These are phyloP conservation scores for Syncephalastrum sp. DNA, from an alignment of 371 early-diverging fungal genomes.

Conservation along the genomic window DNA sequence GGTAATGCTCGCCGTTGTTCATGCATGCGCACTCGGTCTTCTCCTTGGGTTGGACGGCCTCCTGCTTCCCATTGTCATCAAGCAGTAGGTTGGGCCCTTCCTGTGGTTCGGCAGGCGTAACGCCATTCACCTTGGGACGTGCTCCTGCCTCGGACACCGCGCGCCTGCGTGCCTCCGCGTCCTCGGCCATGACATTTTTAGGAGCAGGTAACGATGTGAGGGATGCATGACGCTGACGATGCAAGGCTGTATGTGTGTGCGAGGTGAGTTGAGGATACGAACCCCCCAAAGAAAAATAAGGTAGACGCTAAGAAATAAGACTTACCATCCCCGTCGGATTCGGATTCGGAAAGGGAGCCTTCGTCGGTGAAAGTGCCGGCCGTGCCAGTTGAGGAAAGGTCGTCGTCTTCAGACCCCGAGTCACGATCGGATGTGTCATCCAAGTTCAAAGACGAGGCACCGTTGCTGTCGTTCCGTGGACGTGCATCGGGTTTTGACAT, in stretches of 20 bases:
- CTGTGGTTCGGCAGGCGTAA: conserved; percentile 1
- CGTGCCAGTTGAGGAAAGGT: background rate
- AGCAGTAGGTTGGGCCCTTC: background rate
- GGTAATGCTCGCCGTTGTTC: conserved; percentile 46
- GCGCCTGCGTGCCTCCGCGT: conserved; percentile 18
- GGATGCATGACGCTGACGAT: conserved; percentile 15
- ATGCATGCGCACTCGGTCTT: conserved; percentile 51
- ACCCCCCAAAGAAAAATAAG: background rate
- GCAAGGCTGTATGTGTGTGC: too few species aligned
- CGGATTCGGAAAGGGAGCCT: background rate
- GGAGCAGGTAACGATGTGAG: conserved; percentile 21
- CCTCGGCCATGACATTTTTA: conserved; percentile 7
- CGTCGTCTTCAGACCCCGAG: conserved; percentile 1
- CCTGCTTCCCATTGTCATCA: conserved; percentile 1
- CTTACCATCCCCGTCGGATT: background rate
- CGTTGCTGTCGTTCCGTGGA: conserved; percentile 3
- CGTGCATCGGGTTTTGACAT: conserved; percentile 8
- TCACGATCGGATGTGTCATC: background rate
- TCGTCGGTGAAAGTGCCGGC: background rate
- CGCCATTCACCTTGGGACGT: conserved; percentile 19
- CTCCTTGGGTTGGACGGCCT: conserved; percentile 19
- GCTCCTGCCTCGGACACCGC: conserved; percentile 32
- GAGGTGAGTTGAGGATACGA: background rate
- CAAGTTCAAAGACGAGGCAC: conserved; percentile 1
- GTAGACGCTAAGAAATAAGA: conserved; percentile 4